Base-by-base conservation (phyloP, 2,329 filamentous ascomycete species). In the Cordyceps farinosa region DNA sequence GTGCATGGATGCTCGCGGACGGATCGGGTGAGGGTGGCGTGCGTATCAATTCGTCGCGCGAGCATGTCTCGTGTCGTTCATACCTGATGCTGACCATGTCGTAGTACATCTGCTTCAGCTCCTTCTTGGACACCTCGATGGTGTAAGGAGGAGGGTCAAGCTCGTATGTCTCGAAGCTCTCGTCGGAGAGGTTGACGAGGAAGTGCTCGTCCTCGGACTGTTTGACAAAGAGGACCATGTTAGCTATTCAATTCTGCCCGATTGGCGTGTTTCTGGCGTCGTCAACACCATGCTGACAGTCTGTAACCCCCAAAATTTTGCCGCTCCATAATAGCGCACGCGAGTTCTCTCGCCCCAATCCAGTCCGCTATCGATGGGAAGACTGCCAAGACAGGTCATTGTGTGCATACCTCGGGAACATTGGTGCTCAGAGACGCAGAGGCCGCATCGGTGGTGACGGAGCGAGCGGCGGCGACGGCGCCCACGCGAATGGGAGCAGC, bases 161-260 rank as follows among this genome's bases (percentile, higher is more conserved):
- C 84, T 97, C 92, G 82, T 98, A 99, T 64, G 95, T 97, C 87
- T 99, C 95, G 83, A 98, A 99, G 83, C 91, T 94, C 89, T 98
- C 94, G 78, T 97, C 92, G 77, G 92, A 96, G 77, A 99, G 90
- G 74, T 87, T 90, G 77, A 99, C 87, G 74, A 89, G 87, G 83
- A 99, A 98, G 69, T 88, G 87, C 85, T 96, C 90, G 74, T 97
- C 92, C 78, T 97, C 93, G 78, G 93, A 90, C 92, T 96, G 75
- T 62, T 30, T 27, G 27, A 44, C 3, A 38, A 29, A 13, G 17
- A 32, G 5, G 9, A 40, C 27, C 27, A 27, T 10, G 45, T 60
- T 51, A 60, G 56, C 47, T 1, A 22, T 51, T 22, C n/a, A 34
- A 9, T 60, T n/a, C 17, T 17, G 22, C 22, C 27, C 34, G 10